Evolutionary conservation across 306 rosid species (phyloP), one percentile per base, ranked within the genome.

Genomic region (Begonia masoniana): DNA sequence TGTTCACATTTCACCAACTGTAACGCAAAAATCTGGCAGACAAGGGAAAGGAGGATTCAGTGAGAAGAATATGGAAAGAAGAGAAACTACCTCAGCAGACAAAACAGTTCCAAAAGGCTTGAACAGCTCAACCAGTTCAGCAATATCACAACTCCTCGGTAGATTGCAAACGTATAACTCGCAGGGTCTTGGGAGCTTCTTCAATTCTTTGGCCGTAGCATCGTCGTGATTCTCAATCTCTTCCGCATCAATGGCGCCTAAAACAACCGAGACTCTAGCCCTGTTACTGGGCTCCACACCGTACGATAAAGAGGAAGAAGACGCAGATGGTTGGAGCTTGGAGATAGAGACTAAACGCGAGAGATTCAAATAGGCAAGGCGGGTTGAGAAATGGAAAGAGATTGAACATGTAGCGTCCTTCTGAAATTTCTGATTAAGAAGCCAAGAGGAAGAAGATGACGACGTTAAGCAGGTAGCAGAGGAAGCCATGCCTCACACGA

Each of bases 91-190:
- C 86, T 82, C 78, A 0, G 66, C 72, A 15, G 87, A 71, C 47
- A 74, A 42, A 43, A 85, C 62, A 16, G 64, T 63, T 24, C 95
- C 91, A 47, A 70, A 76, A 54, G 87, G 76, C 51, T 69, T 66
- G 62, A 85, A 70, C 68, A 85, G 59, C n/a, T 63, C 60, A 16
- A 63, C 71, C 47, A 85, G 64, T 23, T 81, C 78, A 1, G 71
- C 65, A 15, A 66, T 24, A 43, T 72, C 95, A 52, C 56, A 71
- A 61, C 71, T 84, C 57, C 79, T 67, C 0, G 88, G 94, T 8
- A 84, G 60, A 71, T 84, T 84, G 65, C 88, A 84, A 1, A 78
- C 85, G 47, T 81, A 84, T 0, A 84, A 41, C 51, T 78, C 79
- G 47, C 80, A 78, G 4, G 83, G 72, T 50, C 63, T 70, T 55